Conservation (phyloP, 768 basidiomycete genomes). For the Cystobasidiopsis lactophilus region DNA sequence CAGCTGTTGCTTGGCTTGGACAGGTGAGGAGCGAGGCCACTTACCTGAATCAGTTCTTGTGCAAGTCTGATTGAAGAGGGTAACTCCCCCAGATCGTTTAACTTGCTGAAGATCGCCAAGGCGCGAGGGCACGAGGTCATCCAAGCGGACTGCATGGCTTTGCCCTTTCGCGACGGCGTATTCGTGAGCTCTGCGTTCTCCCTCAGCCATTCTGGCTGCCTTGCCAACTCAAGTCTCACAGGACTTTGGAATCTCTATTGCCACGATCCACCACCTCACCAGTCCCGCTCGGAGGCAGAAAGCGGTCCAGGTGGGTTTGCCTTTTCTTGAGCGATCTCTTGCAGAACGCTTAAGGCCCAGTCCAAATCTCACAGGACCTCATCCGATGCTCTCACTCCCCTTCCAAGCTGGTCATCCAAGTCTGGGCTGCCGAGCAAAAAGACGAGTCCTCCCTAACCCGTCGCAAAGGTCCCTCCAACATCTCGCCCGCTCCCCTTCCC, state of each 20-base stretch:
- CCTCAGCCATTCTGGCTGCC: not conserved
- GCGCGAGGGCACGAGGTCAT: conserved; percentile 44
- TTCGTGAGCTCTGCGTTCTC: conserved; percentile 39
- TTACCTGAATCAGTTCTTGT: no score
- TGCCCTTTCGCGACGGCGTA: conserved; percentile 48
- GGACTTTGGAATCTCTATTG: conserved; percentile 94
- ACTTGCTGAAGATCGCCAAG: conserved; percentile 20
- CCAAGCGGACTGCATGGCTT: conserved; percentile 50
- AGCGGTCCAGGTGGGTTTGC: conserved; percentile 42
- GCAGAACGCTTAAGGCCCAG: conserved; percentile 2
- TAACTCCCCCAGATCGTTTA: conserved; percentile 4
- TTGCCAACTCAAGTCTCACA: no score
- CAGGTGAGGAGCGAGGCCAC: not conserved
- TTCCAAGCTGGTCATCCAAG: conserved; percentile 71
- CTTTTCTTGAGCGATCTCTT: not conserved
- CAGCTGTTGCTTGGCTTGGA: not conserved
- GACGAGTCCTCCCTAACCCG: not conserved
- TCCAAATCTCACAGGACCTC: conserved; percentile 35
- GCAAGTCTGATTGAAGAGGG: conserved; percentile 4
- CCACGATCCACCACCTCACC: conserved; percentile 87
- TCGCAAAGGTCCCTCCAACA: not conserved
- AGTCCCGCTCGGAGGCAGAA: conserved; percentile 47
- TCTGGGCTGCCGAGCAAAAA: conserved; percentile 94
- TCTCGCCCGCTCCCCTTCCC: not conserved
- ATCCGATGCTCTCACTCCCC: conserved; percentile 32